A percentile compares a stretch with the other conserved stretches of the same genome.
Conservation (phyloP, 805 yeast species). For the Kodamaea jinghongensis region DNA sequence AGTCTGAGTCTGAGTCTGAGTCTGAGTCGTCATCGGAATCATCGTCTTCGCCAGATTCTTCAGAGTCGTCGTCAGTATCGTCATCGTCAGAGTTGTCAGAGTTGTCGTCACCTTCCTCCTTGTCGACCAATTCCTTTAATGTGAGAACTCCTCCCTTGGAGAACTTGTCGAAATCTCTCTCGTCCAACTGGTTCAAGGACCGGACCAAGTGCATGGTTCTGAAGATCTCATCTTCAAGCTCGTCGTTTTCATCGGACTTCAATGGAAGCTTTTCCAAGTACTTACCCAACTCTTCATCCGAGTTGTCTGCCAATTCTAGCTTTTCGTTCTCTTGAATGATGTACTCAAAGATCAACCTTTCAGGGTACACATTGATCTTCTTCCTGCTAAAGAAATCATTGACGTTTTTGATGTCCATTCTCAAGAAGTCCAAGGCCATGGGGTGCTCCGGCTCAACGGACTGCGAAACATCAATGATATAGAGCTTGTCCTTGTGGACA, state of each 20-base stretch:
- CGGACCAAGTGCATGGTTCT: slow-evolving; percentile 75
- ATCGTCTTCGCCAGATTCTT: slow-evolving; percentile 18
- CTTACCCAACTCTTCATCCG: slow-evolving; percentile 39
- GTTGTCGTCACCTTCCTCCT: slow-evolving; percentile 20
- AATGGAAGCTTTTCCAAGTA: slow-evolving; percentile 54
- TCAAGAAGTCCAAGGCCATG: slow-evolving; percentile 86
- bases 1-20: slow-evolving; percentile 22
- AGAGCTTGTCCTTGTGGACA: slow-evolving; percentile 73
- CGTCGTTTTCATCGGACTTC: slow-evolving; percentile 58
- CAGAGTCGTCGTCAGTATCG: slow-evolving; percentile 29
- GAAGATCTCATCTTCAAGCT: slow-evolving; percentile 75
- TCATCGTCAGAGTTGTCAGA: slow-evolving; percentile 23
- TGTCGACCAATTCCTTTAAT: slow-evolving; percentile 54
- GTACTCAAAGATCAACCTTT: slow-evolving; percentile 76
- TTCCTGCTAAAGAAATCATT: slow-evolving; percentile 78
- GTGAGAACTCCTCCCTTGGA: slow-evolving; percentile 79
- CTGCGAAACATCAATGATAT: slow-evolving; percentile 95
- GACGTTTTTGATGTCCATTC: slow-evolving; percentile 97
- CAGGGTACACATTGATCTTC: slow-evolving; percentile 76
- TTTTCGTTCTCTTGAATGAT: slow-evolving; percentile 51
- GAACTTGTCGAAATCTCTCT: slow-evolving; percentile 81
- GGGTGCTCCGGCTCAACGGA: slow-evolving; percentile 98
- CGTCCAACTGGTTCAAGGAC: slow-evolving; percentile 81
- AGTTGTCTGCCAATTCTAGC: slow-evolving; percentile 37
- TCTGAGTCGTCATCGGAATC: slow-evolving; percentile 33